phyloP scores from a whole-genome alignment of 1,284 basidiomycete species.

The Sanghuangporus sanghuang region DNA sequence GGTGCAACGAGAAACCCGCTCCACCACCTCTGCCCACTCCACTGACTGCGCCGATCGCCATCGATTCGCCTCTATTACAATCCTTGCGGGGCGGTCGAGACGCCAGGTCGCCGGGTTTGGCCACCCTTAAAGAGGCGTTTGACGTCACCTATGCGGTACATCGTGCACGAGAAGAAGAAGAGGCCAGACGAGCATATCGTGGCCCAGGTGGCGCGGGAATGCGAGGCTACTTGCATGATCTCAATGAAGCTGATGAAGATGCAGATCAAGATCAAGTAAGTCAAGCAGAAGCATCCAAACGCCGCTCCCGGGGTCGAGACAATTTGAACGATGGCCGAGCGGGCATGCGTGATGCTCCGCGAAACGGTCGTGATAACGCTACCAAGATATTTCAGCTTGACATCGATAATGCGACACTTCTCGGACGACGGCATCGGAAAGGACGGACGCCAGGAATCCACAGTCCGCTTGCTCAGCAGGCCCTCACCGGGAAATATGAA shows the following conservation, averaged over 20 bases:
- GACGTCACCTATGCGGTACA: slow-evolving; percentile 99
- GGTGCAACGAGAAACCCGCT: slow-evolving; percentile 74
- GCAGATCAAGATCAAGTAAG: slow-evolving; percentile 34
- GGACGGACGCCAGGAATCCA: slow-evolving; percentile 25
- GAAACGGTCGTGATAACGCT: slow-evolving; percentile 31
- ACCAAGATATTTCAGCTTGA: slow-evolving; percentile 73
- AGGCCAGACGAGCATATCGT: slow-evolving; percentile 75
- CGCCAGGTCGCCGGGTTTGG: slow-evolving; percentile 87
- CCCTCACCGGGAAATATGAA: background rate
- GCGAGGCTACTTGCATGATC: slow-evolving; percentile 75
- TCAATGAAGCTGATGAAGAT: slow-evolving; percentile 93
- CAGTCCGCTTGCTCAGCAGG: slow-evolving; percentile 11
- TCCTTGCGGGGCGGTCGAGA: slow-evolving; percentile 76
- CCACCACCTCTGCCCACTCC: slow-evolving; percentile 62
- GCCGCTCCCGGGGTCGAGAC: slow-evolving; percentile 26
- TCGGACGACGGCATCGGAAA: slow-evolving; percentile 62
- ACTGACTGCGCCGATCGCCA: slow-evolving; percentile 45
- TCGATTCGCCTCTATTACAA: slow-evolving; percentile 90
- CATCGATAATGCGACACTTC: slow-evolving; percentile 76
- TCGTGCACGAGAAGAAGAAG: slow-evolving; percentile 98
- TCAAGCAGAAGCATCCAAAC: slow-evolving; percentile 34
- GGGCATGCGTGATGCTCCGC: slow-evolving; percentile 60
- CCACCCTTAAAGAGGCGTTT: slow-evolving; percentile 95
- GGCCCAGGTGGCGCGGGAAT: slow-evolving; percentile 74
- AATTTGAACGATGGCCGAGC: slow-evolving; percentile 59